Conservation (phyloP, 2,329 filamentous ascomycete genomes). For the Phialophora chinensis region DNA sequence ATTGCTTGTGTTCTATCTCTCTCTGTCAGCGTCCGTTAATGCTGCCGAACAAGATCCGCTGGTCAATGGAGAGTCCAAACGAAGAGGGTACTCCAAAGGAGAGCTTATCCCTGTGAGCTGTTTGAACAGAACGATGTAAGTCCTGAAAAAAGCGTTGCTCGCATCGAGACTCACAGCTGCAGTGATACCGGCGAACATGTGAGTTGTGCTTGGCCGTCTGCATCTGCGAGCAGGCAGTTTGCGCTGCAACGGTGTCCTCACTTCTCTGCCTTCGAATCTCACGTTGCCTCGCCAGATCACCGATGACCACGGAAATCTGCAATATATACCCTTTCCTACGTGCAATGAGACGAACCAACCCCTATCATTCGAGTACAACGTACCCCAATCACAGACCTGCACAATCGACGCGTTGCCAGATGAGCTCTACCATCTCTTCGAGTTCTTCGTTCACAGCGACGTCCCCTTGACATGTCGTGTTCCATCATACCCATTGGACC, state of each 20-base stretch:
- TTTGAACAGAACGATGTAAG: conserved; percentile 75
- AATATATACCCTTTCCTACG: conserved; percentile 88
- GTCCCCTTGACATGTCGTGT: conserved; percentile 90
- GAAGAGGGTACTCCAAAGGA: conserved; percentile 55
- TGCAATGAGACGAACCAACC: conserved; percentile 84
- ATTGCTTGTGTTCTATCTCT: conserved; percentile 35
- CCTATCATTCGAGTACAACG: conserved; percentile 84
- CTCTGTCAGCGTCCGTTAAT: conserved; percentile 33
- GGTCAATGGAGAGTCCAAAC: conserved; percentile 14
- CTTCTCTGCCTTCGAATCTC: conserved; percentile 11
- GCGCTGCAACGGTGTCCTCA: conserved; percentile 15
- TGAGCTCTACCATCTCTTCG: conserved; percentile 59
- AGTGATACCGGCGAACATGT: conserved; percentile 87
- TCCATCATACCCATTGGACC: conserved; percentile 71
- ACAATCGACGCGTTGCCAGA: conserved; percentile 60
- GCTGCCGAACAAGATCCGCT: conserved; percentile 29
- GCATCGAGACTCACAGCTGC: conserved; percentile 24
- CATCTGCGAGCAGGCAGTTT: not conserved
- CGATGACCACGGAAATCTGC: conserved; percentile 77
- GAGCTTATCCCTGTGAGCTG: conserved; percentile 73
- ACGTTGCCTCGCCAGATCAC: conserved; percentile 63
- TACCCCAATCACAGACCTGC: conserved; percentile 65
- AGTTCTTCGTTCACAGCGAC: conserved; percentile 98
- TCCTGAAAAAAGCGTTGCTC: conserved; percentile 32
- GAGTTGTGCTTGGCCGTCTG: conserved; percentile 37